A percentile compares a stretch with the other conserved stretches of the same genome.
phyloP scores from a whole-genome alignment of 2,329 filamentous ascomycete genomes.

The Curvularia spicifera region DNA sequence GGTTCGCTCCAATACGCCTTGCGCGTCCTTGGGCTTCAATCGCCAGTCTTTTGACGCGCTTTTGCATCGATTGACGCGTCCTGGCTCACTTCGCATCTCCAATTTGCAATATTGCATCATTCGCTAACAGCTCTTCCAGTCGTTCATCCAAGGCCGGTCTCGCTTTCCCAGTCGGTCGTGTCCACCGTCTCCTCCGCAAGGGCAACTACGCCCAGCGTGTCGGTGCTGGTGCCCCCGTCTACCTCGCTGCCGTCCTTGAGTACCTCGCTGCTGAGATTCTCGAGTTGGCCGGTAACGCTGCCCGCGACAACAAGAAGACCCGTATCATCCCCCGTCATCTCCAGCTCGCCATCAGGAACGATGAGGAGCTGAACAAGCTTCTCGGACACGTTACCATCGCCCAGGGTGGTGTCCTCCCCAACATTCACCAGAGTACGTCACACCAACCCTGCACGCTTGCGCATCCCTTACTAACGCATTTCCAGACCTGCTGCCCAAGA shows the following conservation, averaged over 20 bases:
- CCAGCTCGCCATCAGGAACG: slow-evolving; percentile 98
- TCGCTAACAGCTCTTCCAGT: slow-evolving; percentile 60
- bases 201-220: slow-evolving; percentile 99
- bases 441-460: background rate
- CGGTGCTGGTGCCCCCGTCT: slow-evolving; percentile 96
- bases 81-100: slow-evolving; percentile 15
- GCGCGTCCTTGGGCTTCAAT: slow-evolving; percentile 7
- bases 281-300: slow-evolving; percentile 97
- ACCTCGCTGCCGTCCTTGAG: slow-evolving; percentile 96
- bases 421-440: slow-evolving; percentile 93
- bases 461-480: slow-evolving; percentile 50
- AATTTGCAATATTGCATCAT: slow-evolving; percentile 29
- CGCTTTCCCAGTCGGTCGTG: slow-evolving; percentile 98
- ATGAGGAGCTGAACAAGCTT: slow-evolving; percentile 99
- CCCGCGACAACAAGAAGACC: slow-evolving; percentile 99
- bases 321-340: slow-evolving; percentile 99
- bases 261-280: slow-evolving; percentile 99
- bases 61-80: slow-evolving; percentile 33
- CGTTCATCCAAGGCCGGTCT: slow-evolving; percentile 99
- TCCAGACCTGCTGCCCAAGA: slow-evolving; percentile 96
- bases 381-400: slow-evolving; percentile 95
- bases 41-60: slow-evolving; percentile 14
- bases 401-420: slow-evolving; percentile 94
- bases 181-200: slow-evolving; percentile 98
- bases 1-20: slow-evolving; percentile 3